Base-by-base conservation (phyloP, 768 basidiomycete species). In the Floccularia luteovirens region DNA sequence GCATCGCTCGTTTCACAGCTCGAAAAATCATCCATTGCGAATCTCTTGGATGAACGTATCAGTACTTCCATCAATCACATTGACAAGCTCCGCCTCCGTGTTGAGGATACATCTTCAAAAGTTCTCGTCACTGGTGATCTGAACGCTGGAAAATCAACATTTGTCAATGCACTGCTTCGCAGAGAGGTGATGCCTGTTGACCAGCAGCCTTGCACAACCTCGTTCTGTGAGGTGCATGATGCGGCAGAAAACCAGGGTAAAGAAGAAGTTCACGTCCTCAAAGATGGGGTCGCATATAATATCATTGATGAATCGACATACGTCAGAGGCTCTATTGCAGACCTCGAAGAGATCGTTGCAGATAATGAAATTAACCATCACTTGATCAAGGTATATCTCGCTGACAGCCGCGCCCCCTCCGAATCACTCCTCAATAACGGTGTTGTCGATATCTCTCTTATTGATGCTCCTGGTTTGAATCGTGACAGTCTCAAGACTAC, bases 111-210 rank as follows among this genome's bases (percentile, higher is more conserved):
- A 4, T 86, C 90, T 1, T 94, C 91, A 53, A 90, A 96, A 59
- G 91, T 99, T 36, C 79, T 99, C 47, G 91, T 99, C 43, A 98
- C 96, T 17, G 96, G 96, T 44, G 96, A 99, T 58, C 73, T 99
- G 43, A 99, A 99, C 58, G 87, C 96, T 24, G 96, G 96, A 52
- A 99, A 99, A 63, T 96, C 92, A 14, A 98, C 96, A 0, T 89
- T 99, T 56, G 90, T 99, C 57, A 99, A 99, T 55, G 90, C 94
- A 3, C 69, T 99, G 24, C 77, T 99, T 3, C 73, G 91, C 33
- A 75, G 91, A 4, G 79, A 89, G 54, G 80, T 96, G 31, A 90
- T 99, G 85, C 92, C 96, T 5, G 82, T 93, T 44, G 96, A 99
- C 60, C 92, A 99, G 57, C 96, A 98, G 57, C 96, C 96, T 2